Base-by-base conservation (phyloP, 768 basidiomycete species). In the Lanmaoa pseudosensibilis region DNA sequence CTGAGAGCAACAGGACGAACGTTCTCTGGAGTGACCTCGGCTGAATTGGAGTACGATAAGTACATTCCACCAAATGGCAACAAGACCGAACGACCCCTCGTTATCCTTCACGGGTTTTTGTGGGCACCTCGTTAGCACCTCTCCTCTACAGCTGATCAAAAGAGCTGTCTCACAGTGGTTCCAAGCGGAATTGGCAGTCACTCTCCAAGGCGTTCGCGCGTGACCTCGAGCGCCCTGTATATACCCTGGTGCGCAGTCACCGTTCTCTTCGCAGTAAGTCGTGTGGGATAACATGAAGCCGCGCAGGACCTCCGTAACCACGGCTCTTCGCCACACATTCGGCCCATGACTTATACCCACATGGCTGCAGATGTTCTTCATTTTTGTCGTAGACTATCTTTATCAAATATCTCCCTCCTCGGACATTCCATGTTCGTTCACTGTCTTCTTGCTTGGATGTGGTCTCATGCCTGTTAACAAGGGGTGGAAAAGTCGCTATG, bases 401-500 rank as follows among this genome's bases (percentile, higher is more conserved):
- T 91, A 39, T 74, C 75, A 3, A 75, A 87, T 18, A 80, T 94
- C 18, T 83, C 89, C 3, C 78, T 97, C 5, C 75, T 96, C 4
- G 94, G 94, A 0, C 94, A 96, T 69, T 95, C 93, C 3, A 94
- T 96, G 94, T 93, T 61, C 52, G 88, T 75, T 54, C 19, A 37
- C 3, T 15, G 16, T 18, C 36, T 49, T 32, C 10, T 47, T 27
- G 19, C 32, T 8, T 16, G 12, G 13, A 34, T 18, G 18, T 56
- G 7, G 8, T 32, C 45, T 65, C 37, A 55, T 50, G 18, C 4
- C n/a, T 36, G 10, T 61, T 46, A 10, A 25, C 40, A 59, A 93
- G 90, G 91, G 93, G 93, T 49, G 93, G 91, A 21, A 94, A 93
- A 68, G 85, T 83, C 4, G 88, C 88, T 0, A 90, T 91, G 88